These are phyloP conservation scores for Zymoseptoria crescenta DNA, from an alignment of 2,329 filamentous ascomycete species.

Conservation along the genomic window DNA sequence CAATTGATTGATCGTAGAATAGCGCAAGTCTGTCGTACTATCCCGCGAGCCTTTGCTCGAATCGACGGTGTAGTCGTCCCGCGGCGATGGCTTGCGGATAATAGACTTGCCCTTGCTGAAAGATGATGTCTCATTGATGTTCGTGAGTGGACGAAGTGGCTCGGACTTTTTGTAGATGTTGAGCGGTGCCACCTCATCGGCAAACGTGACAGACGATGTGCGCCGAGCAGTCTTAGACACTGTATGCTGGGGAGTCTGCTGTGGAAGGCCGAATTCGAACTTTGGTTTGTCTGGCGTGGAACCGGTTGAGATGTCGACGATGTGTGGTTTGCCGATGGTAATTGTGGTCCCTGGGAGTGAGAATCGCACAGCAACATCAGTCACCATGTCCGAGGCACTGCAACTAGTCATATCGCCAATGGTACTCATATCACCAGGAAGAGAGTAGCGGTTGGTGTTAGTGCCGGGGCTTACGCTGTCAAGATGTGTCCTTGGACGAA, in stretches of 20 bases:
- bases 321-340: constrained; percentile 28
- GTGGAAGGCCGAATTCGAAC: constrained; percentile 10
- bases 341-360: constrained; percentile 31
- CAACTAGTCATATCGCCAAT: constrained; percentile 26
- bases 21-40: constrained; percentile 21
- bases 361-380: constrained; percentile 32
- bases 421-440: constrained; percentile 27
- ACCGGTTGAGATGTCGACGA: constrained; percentile 26
- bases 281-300: constrained; percentile 23
- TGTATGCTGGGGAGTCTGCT: constrained; percentile 12
- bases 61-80: constrained; percentile 16
- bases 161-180: constrained; percentile 27
- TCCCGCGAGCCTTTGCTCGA: constrained; percentile 17
- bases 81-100: constrained; percentile 22
- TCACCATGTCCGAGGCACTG: constrained; percentile 28
- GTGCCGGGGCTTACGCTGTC: constrained; percentile 18
- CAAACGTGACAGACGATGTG: constrained; percentile 26
- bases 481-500: constrained; percentile 17
- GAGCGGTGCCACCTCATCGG: constrained; percentile 30
- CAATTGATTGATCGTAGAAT: constrained; percentile 12
- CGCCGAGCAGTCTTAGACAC: constrained; percentile 11
- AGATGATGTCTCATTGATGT: constrained; percentile 11
- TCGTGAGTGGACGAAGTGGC: constrained; percentile 11
- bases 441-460: constrained; percentile 23
- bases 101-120: constrained; percentile 20